Evolutionary conservation across 352 stramenopile genomes (phyloP).

Genomic region (Phytopythium litorale): DNA sequence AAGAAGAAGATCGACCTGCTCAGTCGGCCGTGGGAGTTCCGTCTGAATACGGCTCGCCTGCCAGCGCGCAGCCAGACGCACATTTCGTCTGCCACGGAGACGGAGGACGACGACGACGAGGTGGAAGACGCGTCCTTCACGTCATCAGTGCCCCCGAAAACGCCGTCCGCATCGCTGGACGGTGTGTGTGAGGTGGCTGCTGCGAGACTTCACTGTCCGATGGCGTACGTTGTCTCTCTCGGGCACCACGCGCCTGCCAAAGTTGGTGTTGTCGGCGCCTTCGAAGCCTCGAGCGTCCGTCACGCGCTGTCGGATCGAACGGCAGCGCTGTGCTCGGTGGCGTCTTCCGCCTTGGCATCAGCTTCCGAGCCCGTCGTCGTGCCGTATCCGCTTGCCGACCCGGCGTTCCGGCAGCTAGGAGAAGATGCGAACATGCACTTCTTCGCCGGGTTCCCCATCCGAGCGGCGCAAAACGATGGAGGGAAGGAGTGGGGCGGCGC

Average conservation of each 20-base stretch:
- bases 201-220: slow-evolving; percentile 33
- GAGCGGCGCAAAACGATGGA: too few relatives aligned
- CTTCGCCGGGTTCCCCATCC: slow-evolving; percentile 54
- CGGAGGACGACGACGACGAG: slow-evolving; percentile 27
- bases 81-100: slow-evolving; percentile 5
- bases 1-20: slow-evolving; percentile 5
- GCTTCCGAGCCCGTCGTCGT: slow-evolving; percentile 38
- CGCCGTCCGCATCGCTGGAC: slow-evolving; percentile 29
- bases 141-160: neutral
- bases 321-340: slow-evolving; percentile 12
- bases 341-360: slow-evolving; percentile 13
- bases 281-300: slow-evolving; percentile 8
- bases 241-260: slow-evolving; percentile 6
- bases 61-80: neutral
- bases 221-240: slow-evolving; percentile 43
- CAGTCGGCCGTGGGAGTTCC: slow-evolving; percentile 2
- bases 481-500: slow-evolving; percentile 11
- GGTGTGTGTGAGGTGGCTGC: slow-evolving; percentile 57
- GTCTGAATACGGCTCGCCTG: neutral
- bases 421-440: slow-evolving; percentile 39
- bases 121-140: slow-evolving; percentile 5
- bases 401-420: slow-evolving; percentile 26
- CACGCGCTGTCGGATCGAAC: slow-evolving; percentile 11
- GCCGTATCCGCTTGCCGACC: slow-evolving; percentile 31
- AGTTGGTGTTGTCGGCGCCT: slow-evolving; percentile 37